These are phyloP conservation scores for Liquidambar formosana DNA, from an alignment of 164 flowering plant genomes.

Conservation along the genomic window DNA sequence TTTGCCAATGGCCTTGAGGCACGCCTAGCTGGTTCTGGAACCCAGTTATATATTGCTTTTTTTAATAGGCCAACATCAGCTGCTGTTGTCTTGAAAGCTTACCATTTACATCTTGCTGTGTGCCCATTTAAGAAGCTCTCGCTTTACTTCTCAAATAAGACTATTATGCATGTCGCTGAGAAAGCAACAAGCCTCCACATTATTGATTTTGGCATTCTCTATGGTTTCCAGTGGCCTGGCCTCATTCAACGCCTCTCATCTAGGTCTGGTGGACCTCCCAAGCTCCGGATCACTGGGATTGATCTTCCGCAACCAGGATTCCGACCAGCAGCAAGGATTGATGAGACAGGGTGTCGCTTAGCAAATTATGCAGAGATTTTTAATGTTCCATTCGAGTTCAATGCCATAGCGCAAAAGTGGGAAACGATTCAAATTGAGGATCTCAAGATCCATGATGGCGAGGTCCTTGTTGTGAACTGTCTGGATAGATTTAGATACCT, in stretches of 20 bases:
- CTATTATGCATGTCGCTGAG: slow-evolving; percentile 23
- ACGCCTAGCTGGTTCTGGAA: slow-evolving; percentile 31
- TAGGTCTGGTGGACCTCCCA: slow-evolving; percentile 38
- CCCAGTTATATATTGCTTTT: slow-evolving; percentile 8
- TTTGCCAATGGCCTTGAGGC: too few species aligned
- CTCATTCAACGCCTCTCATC: slow-evolving; percentile 40
- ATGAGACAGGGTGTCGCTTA: slow-evolving; percentile 37
- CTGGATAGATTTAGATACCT: slow-evolving; percentile 24
- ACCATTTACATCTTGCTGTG: slow-evolving; percentile 31
- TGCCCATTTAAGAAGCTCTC: slow-evolving; percentile 42
- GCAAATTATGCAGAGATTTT: slow-evolving; percentile 26
- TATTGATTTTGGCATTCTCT: slow-evolving; percentile 45
- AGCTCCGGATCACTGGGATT: slow-evolving; percentile 40
- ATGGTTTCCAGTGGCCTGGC: slow-evolving; percentile 58
- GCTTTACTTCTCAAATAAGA: slow-evolving; percentile 28
- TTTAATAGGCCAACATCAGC: slow-evolving; percentile 12
- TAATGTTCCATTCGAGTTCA: slow-evolving; percentile 38
- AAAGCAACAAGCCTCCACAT: slow-evolving; percentile 37
- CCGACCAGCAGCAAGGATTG: slow-evolving; percentile 36
- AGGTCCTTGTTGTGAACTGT: slow-evolving; percentile 40
- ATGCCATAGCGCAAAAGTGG: slow-evolving; percentile 48
- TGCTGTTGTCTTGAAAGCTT: slow-evolving; percentile 39
- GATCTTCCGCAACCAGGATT: slow-evolving; percentile 43
- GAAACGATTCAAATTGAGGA: slow-evolving; percentile 44
- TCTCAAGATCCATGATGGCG: slow-evolving; percentile 31